Base-by-base conservation (phyloP, 2,329 filamentous ascomycete species). In the Epichloe amarillans region DNA sequence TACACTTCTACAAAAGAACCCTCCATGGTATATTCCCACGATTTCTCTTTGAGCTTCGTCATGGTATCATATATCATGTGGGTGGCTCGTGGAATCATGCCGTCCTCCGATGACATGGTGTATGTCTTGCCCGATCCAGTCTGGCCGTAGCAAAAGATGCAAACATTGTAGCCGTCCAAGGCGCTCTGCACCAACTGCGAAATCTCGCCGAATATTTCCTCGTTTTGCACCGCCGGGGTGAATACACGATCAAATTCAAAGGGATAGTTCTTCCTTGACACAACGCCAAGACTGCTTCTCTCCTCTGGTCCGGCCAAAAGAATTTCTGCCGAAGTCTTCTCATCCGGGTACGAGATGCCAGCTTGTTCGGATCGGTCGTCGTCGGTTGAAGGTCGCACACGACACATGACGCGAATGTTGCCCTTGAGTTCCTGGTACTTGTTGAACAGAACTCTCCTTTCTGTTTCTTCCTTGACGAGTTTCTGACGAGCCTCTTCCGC, bases 101-200 rank as follows among this genome's bases (percentile, higher is more conserved):
- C 93, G 59, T 96, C 88, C 2, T 73, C 69, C 0, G 84, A 86
- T 10, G 87, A 94, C 93, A 98, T 98, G 4, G 93, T 97, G 63
- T 84, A 87, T 0, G 93, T 98, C 74, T 98, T 98, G 53, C 93
- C 93, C 17, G 90, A 93, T 3, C 93, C 93, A 0, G 93, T 98
- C 67, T 98, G 93, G 42, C 93, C 93, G 63, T 98, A 98, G 64
- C 90, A 96, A 70, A 98, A 95, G 55, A 98, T 97, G 68, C 91
- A 97, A 48, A 98, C 93, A 59, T 97, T 98, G 72, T 95, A 98
- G 1, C 93, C 93, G 62, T 98, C 93, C 39, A 98, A 75, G 0
- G 94, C 93, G 58, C 88, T 95, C 68, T 98, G 93, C 1, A 98
- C 90, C 36, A 98, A 79, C 64, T 98, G 93, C 51, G 88, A 94